Percentiles rank a stretch among this genome's conserved stretches.
phyloP scores from a whole-genome alignment of 108 stramenopile genomes.

The Cyclotella baltica region DNA sequence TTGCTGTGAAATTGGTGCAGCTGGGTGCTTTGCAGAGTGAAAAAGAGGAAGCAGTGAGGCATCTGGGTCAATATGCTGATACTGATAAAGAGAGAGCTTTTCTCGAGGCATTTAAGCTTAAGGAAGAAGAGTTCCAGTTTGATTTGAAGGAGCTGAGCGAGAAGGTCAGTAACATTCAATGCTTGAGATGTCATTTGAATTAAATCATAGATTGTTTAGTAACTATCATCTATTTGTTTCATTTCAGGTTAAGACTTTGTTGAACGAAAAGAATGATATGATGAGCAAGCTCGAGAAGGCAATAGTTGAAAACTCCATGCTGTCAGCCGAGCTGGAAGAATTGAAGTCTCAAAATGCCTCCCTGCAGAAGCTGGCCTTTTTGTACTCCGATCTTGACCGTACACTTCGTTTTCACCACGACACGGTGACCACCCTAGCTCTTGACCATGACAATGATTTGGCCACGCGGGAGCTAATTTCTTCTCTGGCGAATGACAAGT shows the following conservation, averaged over 20 bases:
- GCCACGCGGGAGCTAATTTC: conserved; percentile 1
- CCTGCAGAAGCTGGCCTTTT: not conserved
- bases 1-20: conserved; percentile 20
- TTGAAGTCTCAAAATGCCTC: not conserved
- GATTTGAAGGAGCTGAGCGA: conserved; percentile 15
- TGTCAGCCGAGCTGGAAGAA: conserved; percentile 17
- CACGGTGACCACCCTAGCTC: not conserved
- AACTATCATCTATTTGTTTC: too few species aligned
- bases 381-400: conserved; percentile 20
- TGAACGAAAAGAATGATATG: conserved; percentile 17
- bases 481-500: conserved; percentile 14
- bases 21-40: conserved; percentile 34
- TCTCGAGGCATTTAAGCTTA: conserved; percentile 25
- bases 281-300: not conserved
- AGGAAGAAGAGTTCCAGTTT: conserved; percentile 16
- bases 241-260: too few species aligned
- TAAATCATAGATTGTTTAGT: not conserved
- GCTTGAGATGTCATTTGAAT: conserved; percentile 12
- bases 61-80: too few species aligned
- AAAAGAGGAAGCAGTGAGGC: conserved; percentile 33
- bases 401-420: conserved; percentile 19
- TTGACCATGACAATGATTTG: conserved; percentile 5
- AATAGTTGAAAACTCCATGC: not conserved
- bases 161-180: conserved; percentile 7
- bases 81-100: conserved; percentile 29